Conservation (phyloP, 108 stramenopile genomes). For the Fragilariopsis cylindrus region DNA sequence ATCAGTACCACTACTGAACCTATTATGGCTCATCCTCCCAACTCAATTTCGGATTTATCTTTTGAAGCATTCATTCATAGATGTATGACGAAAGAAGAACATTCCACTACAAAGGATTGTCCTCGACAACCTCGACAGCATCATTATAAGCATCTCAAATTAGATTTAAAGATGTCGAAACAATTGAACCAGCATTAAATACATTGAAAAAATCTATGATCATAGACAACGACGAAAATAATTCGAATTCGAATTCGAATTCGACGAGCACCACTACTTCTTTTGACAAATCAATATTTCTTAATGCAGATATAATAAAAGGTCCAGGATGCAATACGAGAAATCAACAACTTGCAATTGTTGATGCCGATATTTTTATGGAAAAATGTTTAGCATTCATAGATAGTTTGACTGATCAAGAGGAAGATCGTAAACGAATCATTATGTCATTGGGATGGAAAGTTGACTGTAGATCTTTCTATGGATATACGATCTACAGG, state of each 20-base stretch:
- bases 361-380: constrained; percentile 38
- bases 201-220: background rate
- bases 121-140: background rate
- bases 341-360: background rate
- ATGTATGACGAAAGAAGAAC: background rate
- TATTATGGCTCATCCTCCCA: constrained; percentile 51
- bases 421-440: too few species aligned
- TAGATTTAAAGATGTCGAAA: constrained; percentile 57
- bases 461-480: constrained; percentile 16
- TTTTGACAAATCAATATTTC: constrained; percentile 16
- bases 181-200: constrained; percentile 37
- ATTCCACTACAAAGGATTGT: background rate
- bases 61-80: constrained; percentile 22
- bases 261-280: too few species aligned
- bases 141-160: constrained; percentile 44
- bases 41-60: constrained; percentile 33
- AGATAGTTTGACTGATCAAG: background rate
- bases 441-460: constrained; percentile 45
- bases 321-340: constrained; percentile 33
- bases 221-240: background rate
- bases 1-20: background rate
- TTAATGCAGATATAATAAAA: constrained; percentile 58
- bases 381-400: constrained; percentile 33
- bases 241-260: background rate
- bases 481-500: constrained; percentile 33